A percentile compares a stretch with the other conserved stretches of the same genome.
These are phyloP conservation scores for Rhizopogon vesiculosus DNA, from an alignment of 768 basidiomycete species.

Conservation along the genomic window DNA sequence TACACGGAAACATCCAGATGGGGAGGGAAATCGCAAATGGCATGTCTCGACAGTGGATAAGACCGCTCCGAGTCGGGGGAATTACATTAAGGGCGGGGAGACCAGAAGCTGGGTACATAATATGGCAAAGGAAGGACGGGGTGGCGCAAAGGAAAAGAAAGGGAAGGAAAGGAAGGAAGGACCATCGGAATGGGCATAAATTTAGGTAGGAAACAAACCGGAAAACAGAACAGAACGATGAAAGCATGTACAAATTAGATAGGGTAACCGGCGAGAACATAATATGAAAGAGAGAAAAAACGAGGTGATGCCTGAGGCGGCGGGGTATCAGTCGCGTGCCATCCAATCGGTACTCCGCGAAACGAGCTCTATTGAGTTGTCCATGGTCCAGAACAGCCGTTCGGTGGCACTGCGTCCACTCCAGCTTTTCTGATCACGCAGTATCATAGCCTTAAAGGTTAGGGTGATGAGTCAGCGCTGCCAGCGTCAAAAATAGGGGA, in stretches of 20 bases:
- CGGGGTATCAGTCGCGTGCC: conserved; percentile 49
- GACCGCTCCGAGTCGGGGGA: conserved; percentile 2
- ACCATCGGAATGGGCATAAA: too few relatives aligned
- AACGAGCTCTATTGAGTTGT: conserved; percentile 84
- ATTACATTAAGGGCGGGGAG: conserved; percentile 13
- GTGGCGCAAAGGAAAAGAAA: background rate
- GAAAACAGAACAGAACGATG: conserved; percentile 3
- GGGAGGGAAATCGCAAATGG: conserved; percentile 1
- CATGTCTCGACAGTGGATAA: conserved; percentile 3
- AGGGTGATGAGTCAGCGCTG: conserved; percentile 1
- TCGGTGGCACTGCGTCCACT: conserved; percentile 88
- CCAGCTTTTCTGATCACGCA: conserved; percentile 96
- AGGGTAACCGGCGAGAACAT: conserved; percentile 3
- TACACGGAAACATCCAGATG: conserved; percentile 7
- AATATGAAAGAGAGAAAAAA: background rate
- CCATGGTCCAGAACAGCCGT: conserved; percentile 87
- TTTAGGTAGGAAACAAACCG: too few relatives aligned
- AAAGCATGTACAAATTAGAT: conserved; percentile 8
- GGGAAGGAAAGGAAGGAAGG: too few relatives aligned
- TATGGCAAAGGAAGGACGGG: conserved; percentile 6
- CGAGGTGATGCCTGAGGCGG: background rate
- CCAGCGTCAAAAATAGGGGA: background rate
- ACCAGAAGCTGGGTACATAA: conserved; percentile 9
- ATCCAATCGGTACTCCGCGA: conserved; percentile 87
- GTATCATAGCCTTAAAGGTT: conserved; percentile 76